A percentile compares a stretch with the other conserved stretches of the same genome.
phyloP scores from a whole-genome alignment of 1,284 basidiomycete species.

The Trametes pubescens region DNA sequence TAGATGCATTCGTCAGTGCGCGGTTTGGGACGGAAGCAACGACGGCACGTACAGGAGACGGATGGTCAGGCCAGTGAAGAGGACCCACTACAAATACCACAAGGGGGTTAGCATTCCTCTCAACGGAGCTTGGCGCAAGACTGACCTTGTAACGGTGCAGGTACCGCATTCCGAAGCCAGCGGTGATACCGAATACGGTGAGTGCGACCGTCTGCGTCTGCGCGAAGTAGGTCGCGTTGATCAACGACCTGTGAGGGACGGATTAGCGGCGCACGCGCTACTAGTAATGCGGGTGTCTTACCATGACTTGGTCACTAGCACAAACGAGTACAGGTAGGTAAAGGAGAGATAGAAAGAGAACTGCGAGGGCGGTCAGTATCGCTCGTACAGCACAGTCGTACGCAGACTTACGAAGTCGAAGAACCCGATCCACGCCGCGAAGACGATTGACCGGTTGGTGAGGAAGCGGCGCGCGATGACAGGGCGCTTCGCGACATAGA shows the following conservation, averaged over 20 bases:
- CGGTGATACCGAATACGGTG: constrained; percentile 70
- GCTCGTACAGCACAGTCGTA: background rate
- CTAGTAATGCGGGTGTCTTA: constrained; percentile 26
- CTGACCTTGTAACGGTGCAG: constrained; percentile 60
- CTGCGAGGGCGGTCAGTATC: constrained; percentile 40
- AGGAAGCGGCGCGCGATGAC: constrained; percentile 66
- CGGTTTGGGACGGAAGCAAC: background rate
- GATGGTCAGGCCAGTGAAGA: constrained; percentile 72
- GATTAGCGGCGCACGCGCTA: background rate
- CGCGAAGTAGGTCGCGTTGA: constrained; percentile 62
- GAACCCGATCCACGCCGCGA: constrained; percentile 71
- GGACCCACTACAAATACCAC: constrained; percentile 52
- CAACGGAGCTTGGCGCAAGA: background rate
- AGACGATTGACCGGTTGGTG: constrained; percentile 63
- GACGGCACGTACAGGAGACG: constrained; percentile 56
- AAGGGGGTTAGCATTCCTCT: background rate
- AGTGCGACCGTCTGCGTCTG: constrained; percentile 67
- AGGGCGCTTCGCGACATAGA: constrained; percentile 56
- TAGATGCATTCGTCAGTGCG: background rate
- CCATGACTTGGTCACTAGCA: constrained; percentile 69
- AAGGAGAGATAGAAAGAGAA: constrained; percentile 69
- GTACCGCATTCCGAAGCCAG: constrained; percentile 64
- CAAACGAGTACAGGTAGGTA: constrained; percentile 69
- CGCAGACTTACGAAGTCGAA: constrained; percentile 66
- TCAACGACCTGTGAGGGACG: constrained; percentile 49